Base-by-base conservation (phyloP, 2,329 filamentous ascomycete species). In the Fusarium compactum region DNA sequence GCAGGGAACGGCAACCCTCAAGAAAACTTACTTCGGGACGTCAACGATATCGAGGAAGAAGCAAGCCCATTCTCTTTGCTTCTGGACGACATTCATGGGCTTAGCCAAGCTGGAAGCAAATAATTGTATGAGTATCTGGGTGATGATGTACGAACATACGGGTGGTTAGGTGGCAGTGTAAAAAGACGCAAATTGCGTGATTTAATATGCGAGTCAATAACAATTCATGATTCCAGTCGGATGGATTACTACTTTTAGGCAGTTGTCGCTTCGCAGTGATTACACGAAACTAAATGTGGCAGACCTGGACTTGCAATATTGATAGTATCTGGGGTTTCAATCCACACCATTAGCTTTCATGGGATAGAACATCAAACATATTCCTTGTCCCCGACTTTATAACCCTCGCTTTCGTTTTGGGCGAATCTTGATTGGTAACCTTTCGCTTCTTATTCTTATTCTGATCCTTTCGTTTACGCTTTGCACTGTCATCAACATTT, bases 1-100 rank as follows among this genome's bases (percentile, higher is more conserved):
- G 80, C 87, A 4, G 86, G 88, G 7, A 83, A 81, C 45, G 79
- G 74, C 3, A 70, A 62, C 7, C 62, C 67, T 8, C 74, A 78
- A 8, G 86, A 90, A 67, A 74, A 87, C 56, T 74, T 93, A 76
- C 72, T 89, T 67, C 76, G 88, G 68, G 81, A 91, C 78, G 74
- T 84, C 70, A 77, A 86, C 25, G 72, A 77, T 14, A 54, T 65
- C 12, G 67, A 74, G 9, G 70, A 76, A 25, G 63, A 60, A n/a
- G 54, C 45, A 18, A 70, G 71, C n/a, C 64, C 71, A 1, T 76
- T 80, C 32, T 59, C 67, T 34, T 65, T 67, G 34, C 47, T 80
- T 24, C 57, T 82, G 66, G 69, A 79, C 56, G 78, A 79, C 22
- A 79, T 82, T 58, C 80, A 82, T 63, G 80, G 79, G 4, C 32